These are phyloP conservation scores for Claviceps paspali DNA, from an alignment of 2,329 filamentous ascomycete genomes.

Conservation along the genomic window DNA sequence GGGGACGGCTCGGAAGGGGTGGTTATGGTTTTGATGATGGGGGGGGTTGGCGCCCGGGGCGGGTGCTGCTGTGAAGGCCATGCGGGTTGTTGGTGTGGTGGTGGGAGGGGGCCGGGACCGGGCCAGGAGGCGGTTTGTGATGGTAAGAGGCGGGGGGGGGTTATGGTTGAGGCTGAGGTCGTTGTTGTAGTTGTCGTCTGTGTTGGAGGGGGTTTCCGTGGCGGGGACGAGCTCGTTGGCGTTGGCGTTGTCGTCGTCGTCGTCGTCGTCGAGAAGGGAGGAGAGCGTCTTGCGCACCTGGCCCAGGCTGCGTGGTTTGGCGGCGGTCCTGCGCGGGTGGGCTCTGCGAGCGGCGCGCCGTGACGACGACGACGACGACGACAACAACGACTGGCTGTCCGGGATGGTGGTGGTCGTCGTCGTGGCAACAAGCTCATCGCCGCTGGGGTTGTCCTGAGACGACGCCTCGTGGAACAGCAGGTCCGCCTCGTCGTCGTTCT, in stretches of 20 bases:
- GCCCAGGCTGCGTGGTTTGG: slow-evolving; percentile 55
- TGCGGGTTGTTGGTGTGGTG: slow-evolving; percentile 16
- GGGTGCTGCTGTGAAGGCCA: slow-evolving; percentile 45
- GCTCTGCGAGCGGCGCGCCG: too few relatives aligned
- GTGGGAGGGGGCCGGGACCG: too few relatives aligned
- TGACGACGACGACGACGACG: too few relatives aligned
- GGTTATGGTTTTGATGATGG: too few relatives aligned
- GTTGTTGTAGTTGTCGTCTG: slow-evolving; percentile 35
- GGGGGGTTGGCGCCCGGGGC: slow-evolving; percentile 24
- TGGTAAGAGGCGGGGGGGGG: slow-evolving; percentile 17
- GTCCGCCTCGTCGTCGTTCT: slow-evolving; percentile 45
- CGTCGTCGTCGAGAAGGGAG: slow-evolving; percentile 49
- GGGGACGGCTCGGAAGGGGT: too few relatives aligned
- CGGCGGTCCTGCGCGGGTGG: slow-evolving; percentile 41
- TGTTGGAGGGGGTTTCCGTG: slow-evolving; percentile 7
- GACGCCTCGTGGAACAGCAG: slow-evolving; percentile 9
- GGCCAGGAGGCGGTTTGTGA: too few relatives aligned
- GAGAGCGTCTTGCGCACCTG: slow-evolving; percentile 77
- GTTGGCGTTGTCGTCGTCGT: neutral
- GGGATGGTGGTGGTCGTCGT: slow-evolving; percentile 22
- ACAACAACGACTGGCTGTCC: slow-evolving; percentile 31
- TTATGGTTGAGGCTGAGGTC: slow-evolving; percentile 18
- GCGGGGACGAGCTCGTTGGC: too few relatives aligned
- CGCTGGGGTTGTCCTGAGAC: too few relatives aligned
- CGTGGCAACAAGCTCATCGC: too few relatives aligned